Percentiles rank a stretch among this genome's conserved stretches.
phyloP scores from a whole-genome alignment of 352 stramenopile species.

The Plasmopara halstedii region DNA sequence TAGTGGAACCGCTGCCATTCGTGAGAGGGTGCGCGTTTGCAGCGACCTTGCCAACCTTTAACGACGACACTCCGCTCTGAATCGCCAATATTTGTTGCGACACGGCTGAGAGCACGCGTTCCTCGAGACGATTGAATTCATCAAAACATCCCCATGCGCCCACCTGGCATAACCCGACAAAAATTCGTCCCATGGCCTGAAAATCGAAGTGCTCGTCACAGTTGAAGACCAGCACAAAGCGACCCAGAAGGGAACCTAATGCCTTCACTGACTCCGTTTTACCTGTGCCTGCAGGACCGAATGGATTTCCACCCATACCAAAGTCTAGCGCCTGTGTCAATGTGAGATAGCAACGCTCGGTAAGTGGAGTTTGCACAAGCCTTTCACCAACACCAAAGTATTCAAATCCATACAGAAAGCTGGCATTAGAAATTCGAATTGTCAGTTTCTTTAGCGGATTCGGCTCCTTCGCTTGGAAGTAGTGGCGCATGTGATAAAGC shows the following conservation, averaged over 20 bases:
- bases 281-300: constrained; percentile 98
- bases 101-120: constrained; percentile 98
- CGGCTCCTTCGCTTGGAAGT: constrained; percentile 85
- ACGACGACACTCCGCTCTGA: constrained; percentile 93
- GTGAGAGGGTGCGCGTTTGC: constrained; percentile 18
- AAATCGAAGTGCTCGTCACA: constrained; percentile 99
- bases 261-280: constrained; percentile 99
- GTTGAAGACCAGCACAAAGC: constrained; percentile 99
- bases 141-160: constrained; percentile 99
- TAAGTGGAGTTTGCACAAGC: constrained; percentile 99
- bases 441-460: constrained; percentile 89
- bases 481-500: constrained; percentile 99
- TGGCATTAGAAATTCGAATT: constrained; percentile 97
- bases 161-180: constrained; percentile 99
- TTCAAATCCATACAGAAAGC: constrained; percentile 99
- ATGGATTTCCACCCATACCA: constrained; percentile 97
- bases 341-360: constrained; percentile 99
- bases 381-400: constrained; percentile 99
- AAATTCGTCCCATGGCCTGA: constrained; percentile 98
- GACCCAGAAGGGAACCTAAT: constrained; percentile 95
- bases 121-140: constrained; percentile 99
- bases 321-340: constrained; percentile 99
- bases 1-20: constrained; percentile 12
- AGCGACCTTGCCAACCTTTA: constrained; percentile 51
- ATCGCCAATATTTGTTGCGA: constrained; percentile 99